These are phyloP conservation scores for Stemphylium beticola DNA, from an alignment of 2,329 filamentous ascomycete species.

Conservation along the genomic window DNA sequence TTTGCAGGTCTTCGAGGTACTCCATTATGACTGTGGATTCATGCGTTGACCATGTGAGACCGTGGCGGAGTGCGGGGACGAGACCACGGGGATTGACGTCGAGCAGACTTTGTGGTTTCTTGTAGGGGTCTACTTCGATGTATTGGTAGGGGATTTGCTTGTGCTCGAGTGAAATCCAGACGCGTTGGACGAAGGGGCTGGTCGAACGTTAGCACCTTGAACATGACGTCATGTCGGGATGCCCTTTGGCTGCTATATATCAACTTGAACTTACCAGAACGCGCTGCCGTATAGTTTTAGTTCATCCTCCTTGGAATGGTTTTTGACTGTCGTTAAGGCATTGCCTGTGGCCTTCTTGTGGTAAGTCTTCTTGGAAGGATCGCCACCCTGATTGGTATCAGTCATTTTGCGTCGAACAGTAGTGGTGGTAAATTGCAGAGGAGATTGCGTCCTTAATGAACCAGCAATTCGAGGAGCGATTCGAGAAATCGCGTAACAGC, in stretches of 20 bases:
- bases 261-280: constrained; percentile 68
- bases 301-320: constrained; percentile 71
- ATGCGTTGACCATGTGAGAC: constrained; percentile 76
- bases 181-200: constrained; percentile 83
- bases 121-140: constrained; percentile 82
- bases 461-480: not conserved
- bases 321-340: constrained; percentile 72
- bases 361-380: constrained; percentile 67
- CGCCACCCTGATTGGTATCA: constrained; percentile 55
- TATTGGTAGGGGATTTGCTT: constrained; percentile 84
- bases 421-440: not conserved
- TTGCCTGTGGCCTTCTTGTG: constrained; percentile 75
- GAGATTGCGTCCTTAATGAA: not conserved
- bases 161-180: constrained; percentile 86
- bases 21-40: constrained; percentile 84
- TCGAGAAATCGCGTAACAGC: not conserved
- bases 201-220: constrained; percentile 14
- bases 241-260: not conserved
- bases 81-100: constrained; percentile 78
- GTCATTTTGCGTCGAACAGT: constrained; percentile 49
- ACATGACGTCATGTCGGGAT: constrained; percentile 18
- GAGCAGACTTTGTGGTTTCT: constrained; percentile 71
- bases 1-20: constrained; percentile 81
- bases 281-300: constrained; percentile 82
- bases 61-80: constrained; percentile 78